A percentile compares a stretch with the other conserved stretches of the same genome.
Evolutionary conservation across 2,329 filamentous ascomycete genomes (phyloP).

Genomic region (Apiospora hydei): DNA sequence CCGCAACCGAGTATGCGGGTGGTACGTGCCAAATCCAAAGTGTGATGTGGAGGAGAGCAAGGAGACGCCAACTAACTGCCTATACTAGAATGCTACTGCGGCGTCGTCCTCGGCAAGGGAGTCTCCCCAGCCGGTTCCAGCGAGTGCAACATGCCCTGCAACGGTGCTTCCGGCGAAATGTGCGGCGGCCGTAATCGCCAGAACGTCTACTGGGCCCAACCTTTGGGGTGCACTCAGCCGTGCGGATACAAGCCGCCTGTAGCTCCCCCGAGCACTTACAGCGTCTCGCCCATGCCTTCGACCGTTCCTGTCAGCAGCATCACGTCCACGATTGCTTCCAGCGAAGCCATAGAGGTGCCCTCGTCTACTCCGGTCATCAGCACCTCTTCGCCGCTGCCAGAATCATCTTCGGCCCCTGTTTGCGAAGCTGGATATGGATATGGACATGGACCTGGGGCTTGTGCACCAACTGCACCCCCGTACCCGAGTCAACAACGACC

Average conservation of each 20-base stretch:
- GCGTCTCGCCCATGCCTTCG: constrained; percentile 12
- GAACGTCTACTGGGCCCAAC: constrained; percentile 56
- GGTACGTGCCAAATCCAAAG: background rate
- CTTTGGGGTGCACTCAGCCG: constrained; percentile 56
- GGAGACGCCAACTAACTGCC: constrained; percentile 30
- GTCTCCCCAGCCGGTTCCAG: constrained; percentile 44
- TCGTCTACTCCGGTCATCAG: background rate
- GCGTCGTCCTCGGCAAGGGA: constrained; percentile 59
- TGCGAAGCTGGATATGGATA: background rate
- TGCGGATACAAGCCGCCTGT: constrained; percentile 35
- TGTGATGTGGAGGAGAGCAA: background rate
- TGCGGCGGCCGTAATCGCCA: constrained; percentile 54
- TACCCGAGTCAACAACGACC: background rate
- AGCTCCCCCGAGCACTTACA: background rate
- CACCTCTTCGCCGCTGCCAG: background rate
- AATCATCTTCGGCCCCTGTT: background rate
- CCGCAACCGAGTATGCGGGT: constrained; percentile 54
- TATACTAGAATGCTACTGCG: constrained; percentile 54
- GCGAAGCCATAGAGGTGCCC: background rate
- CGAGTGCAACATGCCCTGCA: constrained; percentile 60
- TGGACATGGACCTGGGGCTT: background rate
- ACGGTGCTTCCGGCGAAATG: constrained; percentile 50
- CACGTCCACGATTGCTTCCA: background rate
- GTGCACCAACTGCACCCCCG: background rate
- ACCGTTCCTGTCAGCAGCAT: background rate